A percentile compares a stretch with the other conserved stretches of the same genome.
Conservation (phyloP, 2,329 filamentous ascomycete species). For the Calonectria montana region DNA sequence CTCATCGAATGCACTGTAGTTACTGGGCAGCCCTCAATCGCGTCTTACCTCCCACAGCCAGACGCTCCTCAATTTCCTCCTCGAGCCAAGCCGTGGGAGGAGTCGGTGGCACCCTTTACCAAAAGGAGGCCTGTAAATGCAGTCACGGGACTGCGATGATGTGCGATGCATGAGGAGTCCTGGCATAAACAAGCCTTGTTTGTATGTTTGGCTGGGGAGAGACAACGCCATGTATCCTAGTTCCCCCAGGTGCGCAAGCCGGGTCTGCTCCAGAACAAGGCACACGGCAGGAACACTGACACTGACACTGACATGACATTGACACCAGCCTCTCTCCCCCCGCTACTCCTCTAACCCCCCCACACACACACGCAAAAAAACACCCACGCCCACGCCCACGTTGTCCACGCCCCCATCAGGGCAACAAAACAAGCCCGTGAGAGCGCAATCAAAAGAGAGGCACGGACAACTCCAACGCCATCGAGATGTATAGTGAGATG, state of each 20-base stretch:
- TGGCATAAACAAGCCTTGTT: neutral
- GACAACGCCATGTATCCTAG: neutral
- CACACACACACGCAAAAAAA: neutral
- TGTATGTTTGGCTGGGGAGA: neutral
- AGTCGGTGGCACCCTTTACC: neutral
- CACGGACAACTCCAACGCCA: neutral
- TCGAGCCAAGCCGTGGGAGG: conserved; percentile 4
- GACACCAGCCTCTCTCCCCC: neutral
- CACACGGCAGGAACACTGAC: neutral
- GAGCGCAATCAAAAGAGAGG: neutral
- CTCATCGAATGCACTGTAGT: neutral
- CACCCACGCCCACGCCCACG: neutral
- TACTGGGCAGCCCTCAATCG: neutral
- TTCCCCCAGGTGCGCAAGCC: neutral
- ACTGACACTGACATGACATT: conserved; percentile 4
- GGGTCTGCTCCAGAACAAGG: neutral
- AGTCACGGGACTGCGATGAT: conserved; percentile 16
- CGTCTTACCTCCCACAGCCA: neutral
- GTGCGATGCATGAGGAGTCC: conserved; percentile 11
- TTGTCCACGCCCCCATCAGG: neutral
- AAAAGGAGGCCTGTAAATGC: neutral
- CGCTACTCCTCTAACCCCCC: neutral
- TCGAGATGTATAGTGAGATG: conserved; percentile 7
- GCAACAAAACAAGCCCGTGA: neutral
- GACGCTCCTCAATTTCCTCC: neutral